These are phyloP conservation scores for Syzygium grande DNA, from an alignment of 345 rosid genomes.

Conservation along the genomic window DNA sequence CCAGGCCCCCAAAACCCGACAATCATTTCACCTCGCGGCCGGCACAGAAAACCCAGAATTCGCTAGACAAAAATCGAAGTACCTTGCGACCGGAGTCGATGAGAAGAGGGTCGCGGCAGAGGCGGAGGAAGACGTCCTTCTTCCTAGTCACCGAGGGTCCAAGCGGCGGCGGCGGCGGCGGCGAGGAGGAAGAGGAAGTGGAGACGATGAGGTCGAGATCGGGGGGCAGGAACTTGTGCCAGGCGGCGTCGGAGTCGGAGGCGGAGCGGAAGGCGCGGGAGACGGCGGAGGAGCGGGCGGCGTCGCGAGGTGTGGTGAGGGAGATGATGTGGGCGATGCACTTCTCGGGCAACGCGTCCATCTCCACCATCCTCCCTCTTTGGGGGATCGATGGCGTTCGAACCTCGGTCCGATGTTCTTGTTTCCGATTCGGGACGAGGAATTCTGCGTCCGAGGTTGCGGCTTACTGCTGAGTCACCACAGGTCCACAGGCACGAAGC, in stretches of 20 bases:
- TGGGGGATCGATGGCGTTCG: not conserved
- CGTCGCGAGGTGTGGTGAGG: conserved; percentile 29
- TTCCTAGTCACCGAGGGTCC: conserved; percentile 12
- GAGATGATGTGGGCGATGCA: conserved; percentile 35
- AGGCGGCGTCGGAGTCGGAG: conserved; percentile 32
- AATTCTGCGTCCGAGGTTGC: not conserved
- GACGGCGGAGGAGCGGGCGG: conserved; percentile 28
- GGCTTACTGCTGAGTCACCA: not conserved
- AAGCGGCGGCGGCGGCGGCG: not conserved
- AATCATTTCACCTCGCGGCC: not conserved
- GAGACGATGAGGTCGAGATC: conserved; percentile 19
- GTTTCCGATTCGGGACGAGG: not conserved
- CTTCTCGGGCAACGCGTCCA: conserved; percentile 20
- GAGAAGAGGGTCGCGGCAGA: conserved; percentile 28
- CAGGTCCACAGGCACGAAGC: not conserved
- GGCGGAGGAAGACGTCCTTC: conserved; percentile 31
- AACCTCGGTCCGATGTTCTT: not conserved
- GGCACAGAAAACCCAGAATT: not conserved
- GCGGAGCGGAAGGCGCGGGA: conserved; percentile 27
- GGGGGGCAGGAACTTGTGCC: conserved; percentile 41
- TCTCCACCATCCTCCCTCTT: not conserved
- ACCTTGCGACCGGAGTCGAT: conserved; percentile 38
- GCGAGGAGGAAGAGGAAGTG: not conserved
- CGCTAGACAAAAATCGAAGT: not conserved
- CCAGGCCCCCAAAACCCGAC: not conserved